Evolutionary conservation across 495 filamentous ascomycete genomes (phyloP).

Genomic region (Aspergillus saccharolyticus): DNA sequence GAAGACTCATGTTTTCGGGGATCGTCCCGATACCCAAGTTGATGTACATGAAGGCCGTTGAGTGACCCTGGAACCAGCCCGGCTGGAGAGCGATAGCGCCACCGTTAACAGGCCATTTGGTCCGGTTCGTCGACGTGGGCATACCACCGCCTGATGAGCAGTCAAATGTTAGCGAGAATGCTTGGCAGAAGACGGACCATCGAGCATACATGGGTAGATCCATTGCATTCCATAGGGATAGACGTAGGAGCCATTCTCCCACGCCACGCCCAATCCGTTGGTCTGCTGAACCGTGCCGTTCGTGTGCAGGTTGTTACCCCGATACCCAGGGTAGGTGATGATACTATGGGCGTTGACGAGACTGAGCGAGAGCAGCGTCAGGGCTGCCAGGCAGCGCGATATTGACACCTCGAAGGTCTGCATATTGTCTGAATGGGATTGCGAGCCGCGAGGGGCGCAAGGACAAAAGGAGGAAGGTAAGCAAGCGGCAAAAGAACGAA

Average conservation of each 20-base stretch:
- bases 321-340: conserved; percentile 89
- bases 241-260: conserved; percentile 35
- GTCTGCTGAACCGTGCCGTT: conserved; percentile 53
- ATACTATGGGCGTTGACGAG: conserved; percentile 73
- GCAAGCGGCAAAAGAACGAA: conserved; percentile 8
- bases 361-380: conserved; percentile 45
- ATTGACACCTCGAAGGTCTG: conserved; percentile 28
- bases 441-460: not conserved
- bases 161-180: conserved; percentile 5
- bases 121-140: conserved; percentile 71
- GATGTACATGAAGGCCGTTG: conserved; percentile 81
- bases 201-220: conserved; percentile 87
- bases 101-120: conserved; percentile 83
- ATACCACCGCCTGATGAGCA: conserved; percentile 72
- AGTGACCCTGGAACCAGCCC: conserved; percentile 92
- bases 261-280: conserved; percentile 44
- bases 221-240: conserved; percentile 96
- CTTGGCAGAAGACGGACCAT: not conserved
- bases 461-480: conserved; percentile 12
- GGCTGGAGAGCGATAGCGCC: conserved; percentile 85
- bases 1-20: conserved; percentile 84
- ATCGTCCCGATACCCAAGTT: conserved; percentile 85
- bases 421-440: conserved; percentile 20
- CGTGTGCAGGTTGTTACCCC: conserved; percentile 86
- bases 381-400: conserved; percentile 44